phyloP scores from a whole-genome alignment of 2,329 filamentous ascomycete genomes.

The Coniochaeta pulveracea region DNA sequence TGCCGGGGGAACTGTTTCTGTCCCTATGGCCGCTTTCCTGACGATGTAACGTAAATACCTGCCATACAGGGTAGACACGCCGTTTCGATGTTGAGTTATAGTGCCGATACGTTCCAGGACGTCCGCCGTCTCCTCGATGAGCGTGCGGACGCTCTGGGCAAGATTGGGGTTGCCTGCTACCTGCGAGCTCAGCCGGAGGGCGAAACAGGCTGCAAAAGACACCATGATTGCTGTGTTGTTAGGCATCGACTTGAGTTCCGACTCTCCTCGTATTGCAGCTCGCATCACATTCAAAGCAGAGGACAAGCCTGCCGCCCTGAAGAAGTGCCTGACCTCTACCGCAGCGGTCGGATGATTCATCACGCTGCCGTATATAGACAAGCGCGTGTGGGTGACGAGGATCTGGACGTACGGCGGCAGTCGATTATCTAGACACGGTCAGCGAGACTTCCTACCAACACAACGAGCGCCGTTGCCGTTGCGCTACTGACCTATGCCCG shows the following conservation, averaged over 20 bases:
- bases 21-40: slow-evolving; percentile 20
- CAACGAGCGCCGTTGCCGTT: too few species aligned
- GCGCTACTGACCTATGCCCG: slow-evolving; percentile 31
- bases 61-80: slow-evolving; percentile 44
- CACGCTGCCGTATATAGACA: slow-evolving; percentile 65
- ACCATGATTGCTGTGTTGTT: slow-evolving; percentile 75
- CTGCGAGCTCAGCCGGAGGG: slow-evolving; percentile 50
- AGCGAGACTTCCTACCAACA: neutral
- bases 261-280: slow-evolving; percentile 60
- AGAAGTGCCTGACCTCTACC: slow-evolving; percentile 59
- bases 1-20: slow-evolving; percentile 7
- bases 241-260: slow-evolving; percentile 61
- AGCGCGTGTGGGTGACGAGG: slow-evolving; percentile 57
- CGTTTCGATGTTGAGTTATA: slow-evolving; percentile 54
- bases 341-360: slow-evolving; percentile 66
- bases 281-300: slow-evolving; percentile 66
- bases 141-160: slow-evolving; percentile 49
- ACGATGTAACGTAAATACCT: slow-evolving; percentile 33
- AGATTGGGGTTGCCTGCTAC: slow-evolving; percentile 44
- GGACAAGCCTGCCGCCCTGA: slow-evolving; percentile 59
- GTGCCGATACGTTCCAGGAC: slow-evolving; percentile 59
- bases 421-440: slow-evolving; percentile 27
- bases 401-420: slow-evolving; percentile 68
- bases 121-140: slow-evolving; percentile 58
- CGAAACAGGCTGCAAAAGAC: slow-evolving; percentile 61